phyloP scores from a whole-genome alignment of 2,329 filamentous ascomycete genomes.

The Epichloe uncinata region DNA sequence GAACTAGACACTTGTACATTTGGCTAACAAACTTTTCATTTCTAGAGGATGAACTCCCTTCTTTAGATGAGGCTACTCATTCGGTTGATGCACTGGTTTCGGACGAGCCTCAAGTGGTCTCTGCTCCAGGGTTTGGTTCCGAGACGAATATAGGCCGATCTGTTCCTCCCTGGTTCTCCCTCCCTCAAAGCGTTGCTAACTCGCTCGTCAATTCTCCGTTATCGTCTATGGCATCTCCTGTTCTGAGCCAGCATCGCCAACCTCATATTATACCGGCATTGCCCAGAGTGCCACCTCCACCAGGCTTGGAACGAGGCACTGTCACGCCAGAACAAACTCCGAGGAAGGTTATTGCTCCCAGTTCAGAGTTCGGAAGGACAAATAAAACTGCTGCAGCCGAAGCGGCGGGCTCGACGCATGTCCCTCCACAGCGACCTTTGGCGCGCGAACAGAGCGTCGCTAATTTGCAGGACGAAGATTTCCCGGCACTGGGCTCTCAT shows the following conservation, averaged over 20 bases:
- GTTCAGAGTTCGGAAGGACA: slow-evolving; percentile 26
- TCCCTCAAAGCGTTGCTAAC: slow-evolving; percentile 7
- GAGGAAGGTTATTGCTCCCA: slow-evolving; percentile 13
- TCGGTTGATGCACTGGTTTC: slow-evolving; percentile 59
- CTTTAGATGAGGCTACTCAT: slow-evolving; percentile 45
- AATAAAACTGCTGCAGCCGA: slow-evolving; percentile 32
- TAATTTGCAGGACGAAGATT: slow-evolving; percentile 46
- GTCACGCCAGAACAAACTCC: slow-evolving; percentile 22
- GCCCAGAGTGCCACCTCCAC: slow-evolving; percentile 13
- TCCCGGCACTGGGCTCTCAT: slow-evolving; percentile 41
- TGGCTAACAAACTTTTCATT: slow-evolving; percentile 25
- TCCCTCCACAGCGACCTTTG: slow-evolving; percentile 24
- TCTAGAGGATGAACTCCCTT: slow-evolving; percentile 50
- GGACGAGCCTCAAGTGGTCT: slow-evolving; percentile 30
- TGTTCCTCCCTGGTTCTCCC: slow-evolving; percentile 19
- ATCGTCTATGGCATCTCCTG: slow-evolving; percentile 11
- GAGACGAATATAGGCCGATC: slow-evolving; percentile 10
- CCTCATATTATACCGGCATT: slow-evolving; percentile 14
- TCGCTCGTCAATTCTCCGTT: slow-evolving; percentile 1
- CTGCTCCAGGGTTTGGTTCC: slow-evolving; percentile 1
- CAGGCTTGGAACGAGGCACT: slow-evolving; percentile 13
- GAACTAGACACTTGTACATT: slow-evolving; percentile 13
- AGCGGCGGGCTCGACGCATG: slow-evolving; percentile 33
- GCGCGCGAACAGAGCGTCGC: slow-evolving; percentile 7
- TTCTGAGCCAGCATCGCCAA: slow-evolving; percentile 9